A percentile compares a stretch with the other conserved stretches of the same genome.
Evolutionary conservation across 441 rosid species (phyloP).

Genomic region (Metrosideros polymorpha): DNA sequence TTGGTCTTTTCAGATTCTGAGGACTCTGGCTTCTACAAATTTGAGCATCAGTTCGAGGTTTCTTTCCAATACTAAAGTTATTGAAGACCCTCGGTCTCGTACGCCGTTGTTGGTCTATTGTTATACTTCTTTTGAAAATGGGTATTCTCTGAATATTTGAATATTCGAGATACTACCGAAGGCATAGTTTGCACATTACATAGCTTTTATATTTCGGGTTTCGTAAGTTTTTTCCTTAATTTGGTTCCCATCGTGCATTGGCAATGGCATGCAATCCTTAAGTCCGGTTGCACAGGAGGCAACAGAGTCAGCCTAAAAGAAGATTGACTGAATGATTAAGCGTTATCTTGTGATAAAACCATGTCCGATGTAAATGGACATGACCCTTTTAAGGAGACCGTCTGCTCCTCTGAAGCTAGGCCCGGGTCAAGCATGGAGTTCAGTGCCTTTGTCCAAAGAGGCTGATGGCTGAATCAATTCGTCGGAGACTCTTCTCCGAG

Average conservation of each 20-base stretch:
- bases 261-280: background rate
- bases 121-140: background rate
- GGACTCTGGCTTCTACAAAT: background rate
- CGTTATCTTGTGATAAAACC: background rate
- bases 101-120: background rate
- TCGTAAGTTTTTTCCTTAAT: background rate
- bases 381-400: background rate
- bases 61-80: background rate
- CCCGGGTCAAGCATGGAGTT: background rate
- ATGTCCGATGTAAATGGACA: background rate
- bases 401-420: background rate
- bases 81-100: background rate
- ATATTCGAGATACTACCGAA: background rate
- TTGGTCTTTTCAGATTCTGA: background rate
- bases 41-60: background rate
- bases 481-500: background rate
- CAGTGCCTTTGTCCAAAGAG: background rate
- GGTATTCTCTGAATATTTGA: background rate
- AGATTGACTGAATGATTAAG: background rate
- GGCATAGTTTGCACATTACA: background rate
- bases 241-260: background rate
- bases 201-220: background rate
- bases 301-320: background rate
- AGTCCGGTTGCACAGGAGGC: background rate
- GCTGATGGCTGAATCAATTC: background rate